phyloP scores from a whole-genome alignment of 768 basidiomycete species.

The Vararia minispora region DNA sequence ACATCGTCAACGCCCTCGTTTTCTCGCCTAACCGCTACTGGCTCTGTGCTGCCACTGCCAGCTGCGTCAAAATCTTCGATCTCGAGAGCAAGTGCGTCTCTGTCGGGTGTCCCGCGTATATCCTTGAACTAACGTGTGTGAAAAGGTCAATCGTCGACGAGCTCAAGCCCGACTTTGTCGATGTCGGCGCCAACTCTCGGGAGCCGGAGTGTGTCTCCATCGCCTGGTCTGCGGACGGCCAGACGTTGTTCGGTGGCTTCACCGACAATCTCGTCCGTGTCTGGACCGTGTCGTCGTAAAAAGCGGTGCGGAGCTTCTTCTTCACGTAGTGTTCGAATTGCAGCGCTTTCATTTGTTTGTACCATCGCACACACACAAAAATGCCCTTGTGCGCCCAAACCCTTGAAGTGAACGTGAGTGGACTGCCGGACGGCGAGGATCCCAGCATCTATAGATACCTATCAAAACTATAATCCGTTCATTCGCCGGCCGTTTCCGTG shows the following conservation, averaged over 20 bases:
- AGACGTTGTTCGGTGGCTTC: constrained; percentile 95
- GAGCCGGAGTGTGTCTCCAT: constrained; percentile 93
- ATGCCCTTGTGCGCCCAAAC: constrained; percentile 8
- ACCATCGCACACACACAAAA: constrained; percentile 16
- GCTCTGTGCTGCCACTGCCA: constrained; percentile 96
- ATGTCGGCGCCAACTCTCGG: constrained; percentile 56
- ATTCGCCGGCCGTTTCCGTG: no score
- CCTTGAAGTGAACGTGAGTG: no score
- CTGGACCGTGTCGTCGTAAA: constrained; percentile 66
- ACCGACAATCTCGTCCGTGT: constrained; percentile 90
- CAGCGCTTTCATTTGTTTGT: constrained; percentile 14
- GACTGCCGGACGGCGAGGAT: no score
- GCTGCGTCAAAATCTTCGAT: constrained; percentile 98
- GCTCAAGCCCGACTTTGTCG: constrained; percentile 90
- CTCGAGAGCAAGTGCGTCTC: constrained; percentile 91
- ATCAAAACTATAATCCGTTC: no score
- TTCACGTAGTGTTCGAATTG: constrained; percentile 5
- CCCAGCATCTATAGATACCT: no score
- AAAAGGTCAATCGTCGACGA: constrained; percentile 93
- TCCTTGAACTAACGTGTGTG: background rate
- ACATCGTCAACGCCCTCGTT: constrained; percentile 97
- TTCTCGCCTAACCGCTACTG: constrained; percentile 99
- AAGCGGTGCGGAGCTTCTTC: constrained; percentile 10
- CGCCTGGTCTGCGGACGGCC: constrained; percentile 97
- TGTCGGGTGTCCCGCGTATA: constrained; percentile 2